Percentiles rank a stretch among this genome's conserved stretches.
These are phyloP conservation scores for Citeromyces nyonsensis DNA, from an alignment of 805 yeast species.

Conservation along the genomic window DNA sequence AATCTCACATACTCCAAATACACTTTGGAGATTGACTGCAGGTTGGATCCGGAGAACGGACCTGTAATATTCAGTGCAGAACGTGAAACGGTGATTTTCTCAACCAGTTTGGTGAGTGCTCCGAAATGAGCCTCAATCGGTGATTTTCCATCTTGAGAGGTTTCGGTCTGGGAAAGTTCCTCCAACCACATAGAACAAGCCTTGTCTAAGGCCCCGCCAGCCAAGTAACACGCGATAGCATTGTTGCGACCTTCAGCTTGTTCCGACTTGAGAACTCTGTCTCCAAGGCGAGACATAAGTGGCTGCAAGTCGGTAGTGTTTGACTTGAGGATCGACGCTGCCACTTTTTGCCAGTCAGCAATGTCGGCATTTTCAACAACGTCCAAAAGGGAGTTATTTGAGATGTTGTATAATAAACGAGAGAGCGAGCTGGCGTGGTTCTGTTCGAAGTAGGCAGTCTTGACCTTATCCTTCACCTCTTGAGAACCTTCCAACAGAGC, in stretches of 20 bases:
- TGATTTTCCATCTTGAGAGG: constrained; percentile 32
- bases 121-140: constrained; percentile 75
- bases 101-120: constrained; percentile 69
- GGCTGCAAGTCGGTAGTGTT: constrained; percentile 32
- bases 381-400: constrained; percentile 41
- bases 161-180: constrained; percentile 37
- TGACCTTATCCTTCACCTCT: constrained; percentile 50
- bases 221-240: constrained; percentile 66
- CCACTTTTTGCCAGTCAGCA: constrained; percentile 69
- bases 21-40: constrained; percentile 36
- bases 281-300: constrained; percentile 58
- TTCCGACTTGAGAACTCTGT: constrained; percentile 40
- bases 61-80: constrained; percentile 23
- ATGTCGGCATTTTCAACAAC: constrained; percentile 68
- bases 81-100: constrained; percentile 67
- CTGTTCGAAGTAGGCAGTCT: constrained; percentile 52
- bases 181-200: constrained; percentile 73
- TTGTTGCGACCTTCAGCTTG: constrained; percentile 35
- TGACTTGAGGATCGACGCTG: constrained; percentile 51
- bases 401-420: constrained; percentile 56
- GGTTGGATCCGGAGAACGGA: constrained; percentile 22
- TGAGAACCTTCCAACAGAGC: constrained; percentile 50
- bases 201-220: constrained; percentile 70
- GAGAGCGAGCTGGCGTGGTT: constrained; percentile 40
- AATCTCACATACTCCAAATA: constrained; percentile 72